phyloP scores from a whole-genome alignment of 768 basidiomycete genomes.

The Cystobasidiopsis lactophilus region DNA sequence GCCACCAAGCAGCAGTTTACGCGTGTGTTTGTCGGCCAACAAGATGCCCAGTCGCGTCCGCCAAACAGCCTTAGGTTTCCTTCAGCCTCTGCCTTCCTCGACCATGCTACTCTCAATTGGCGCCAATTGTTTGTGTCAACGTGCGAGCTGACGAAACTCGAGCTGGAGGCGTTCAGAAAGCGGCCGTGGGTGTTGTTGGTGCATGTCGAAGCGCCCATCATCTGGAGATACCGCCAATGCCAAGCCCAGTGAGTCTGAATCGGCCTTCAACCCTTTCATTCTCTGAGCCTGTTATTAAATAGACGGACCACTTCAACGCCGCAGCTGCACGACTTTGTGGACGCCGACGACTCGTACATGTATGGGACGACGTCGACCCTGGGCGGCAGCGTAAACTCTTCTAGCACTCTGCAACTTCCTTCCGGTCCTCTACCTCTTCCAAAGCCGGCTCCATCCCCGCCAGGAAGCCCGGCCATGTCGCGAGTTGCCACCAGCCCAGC shows the following conservation, averaged over 20 bases:
- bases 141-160: slow-evolving; percentile 37
- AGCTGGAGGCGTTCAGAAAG: slow-evolving; percentile 49
- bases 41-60: slow-evolving; percentile 12
- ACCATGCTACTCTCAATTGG: slow-evolving; percentile 65
- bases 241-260: slow-evolving; percentile 25
- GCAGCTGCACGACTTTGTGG: slow-evolving; percentile 48
- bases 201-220: slow-evolving; percentile 57
- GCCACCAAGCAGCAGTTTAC: slow-evolving; percentile 21
- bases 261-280: background rate
- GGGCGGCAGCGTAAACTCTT: background rate
- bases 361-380: slow-evolving; percentile 31
- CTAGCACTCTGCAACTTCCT: slow-evolving; percentile 1
- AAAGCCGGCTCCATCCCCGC: slow-evolving; percentile 3
- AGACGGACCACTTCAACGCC: too few species aligned
- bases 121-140: slow-evolving; percentile 52
- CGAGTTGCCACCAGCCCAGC: slow-evolving; percentile 3
- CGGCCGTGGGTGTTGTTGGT: slow-evolving; percentile 80
- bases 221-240: slow-evolving; percentile 40
- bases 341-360: slow-evolving; percentile 42
- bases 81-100: slow-evolving; percentile 37
- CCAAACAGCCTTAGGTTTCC: slow-evolving; percentile 26
- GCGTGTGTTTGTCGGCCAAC: too few species aligned
- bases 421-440: background rate
- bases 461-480: slow-evolving; percentile 12
- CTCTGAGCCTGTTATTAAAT: background rate